phyloP scores from a whole-genome alignment of 345 rosid species.

The Lumnitzera littorea region DNA sequence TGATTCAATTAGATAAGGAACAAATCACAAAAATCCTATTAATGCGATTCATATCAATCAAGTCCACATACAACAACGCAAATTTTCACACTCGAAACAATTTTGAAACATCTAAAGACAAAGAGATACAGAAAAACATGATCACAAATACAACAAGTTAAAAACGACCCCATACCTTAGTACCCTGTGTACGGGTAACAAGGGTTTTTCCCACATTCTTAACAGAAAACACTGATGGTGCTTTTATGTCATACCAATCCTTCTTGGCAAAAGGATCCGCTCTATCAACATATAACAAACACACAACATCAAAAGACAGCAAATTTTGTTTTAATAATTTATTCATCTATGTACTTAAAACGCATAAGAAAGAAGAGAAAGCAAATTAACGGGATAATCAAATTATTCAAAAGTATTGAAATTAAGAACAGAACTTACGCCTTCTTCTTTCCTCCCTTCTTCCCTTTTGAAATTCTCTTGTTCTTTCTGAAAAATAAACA shows the following conservation, averaged over 20 bases:
- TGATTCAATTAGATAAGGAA: too few relatives aligned
- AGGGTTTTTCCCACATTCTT: conserved; percentile 49
- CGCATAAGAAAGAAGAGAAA: not conserved
- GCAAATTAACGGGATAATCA: not conserved
- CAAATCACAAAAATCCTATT: too few relatives aligned
- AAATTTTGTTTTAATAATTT: too few relatives aligned
- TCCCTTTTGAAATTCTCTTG: conserved; percentile 53
- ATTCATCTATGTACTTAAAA: not conserved
- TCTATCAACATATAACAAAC: conserved; percentile 6
- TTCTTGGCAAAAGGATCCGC: conserved; percentile 47
- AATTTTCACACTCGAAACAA: too few relatives aligned
- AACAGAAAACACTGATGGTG: conserved; percentile 36
- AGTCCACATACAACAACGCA: too few relatives aligned
- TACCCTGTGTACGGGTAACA: conserved; percentile 50
- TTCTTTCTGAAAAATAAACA: conserved; percentile 25
- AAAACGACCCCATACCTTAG: conserved; percentile 25
- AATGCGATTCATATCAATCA: too few relatives aligned
- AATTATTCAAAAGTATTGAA: not conserved
- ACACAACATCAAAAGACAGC: too few relatives aligned
- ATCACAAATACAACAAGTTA: not conserved
- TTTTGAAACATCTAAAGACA: not conserved
- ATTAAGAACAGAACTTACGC: conserved; percentile 24
- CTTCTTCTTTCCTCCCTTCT: conserved; percentile 55
- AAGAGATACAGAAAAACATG: not conserved
- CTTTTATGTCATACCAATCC: conserved; percentile 55